Evolutionary conservation across 495 filamentous ascomycete species (phyloP), one percentile per base, ranked within the genome.

Genomic region (Rusavskia elegans): DNA sequence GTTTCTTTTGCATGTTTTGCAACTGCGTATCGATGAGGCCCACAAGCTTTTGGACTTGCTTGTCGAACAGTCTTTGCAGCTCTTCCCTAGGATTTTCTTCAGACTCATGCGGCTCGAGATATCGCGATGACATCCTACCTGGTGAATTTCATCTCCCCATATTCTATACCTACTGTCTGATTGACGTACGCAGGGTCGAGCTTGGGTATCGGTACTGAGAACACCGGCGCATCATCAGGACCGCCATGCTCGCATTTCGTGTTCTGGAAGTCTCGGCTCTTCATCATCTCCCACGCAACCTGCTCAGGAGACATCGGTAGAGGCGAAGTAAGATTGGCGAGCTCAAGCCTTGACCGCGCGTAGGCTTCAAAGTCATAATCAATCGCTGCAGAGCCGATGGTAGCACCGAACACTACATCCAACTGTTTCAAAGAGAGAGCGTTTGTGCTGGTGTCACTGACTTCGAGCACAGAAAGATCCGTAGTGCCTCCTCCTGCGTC

Each of bases 401-500:
- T 55, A 4, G 45, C 53, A 49, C 64, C 64, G 46, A 57, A 51
- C 3, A 72, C 66, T n/a, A 71, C 64, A 52, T 67, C 64, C n/a
- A 71, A 55, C 53, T 68, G 68, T 52, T 65, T 42, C 11, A 71
- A 42, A 25, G 57, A 60, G n/a, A 68, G 54, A n/a, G 59, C 37
- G 8, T 60, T 57, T 29, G 53, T 61, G 4, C 49, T 50, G 13
- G 59, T 60, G 30, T 60, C 49, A 13, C 50, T 53, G 32, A 58
- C 53, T 32, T 45, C 23, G 13, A 62, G 49, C 21, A 55, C 53
- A 23, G 45, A 54, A 27, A 63, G 40, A 54, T 61, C 61, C 21
- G 69, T 72, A 9, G 69, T 71, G 19, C 69, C 69, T 16, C 70
- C 70, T 16, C 70, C 70, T 14, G 65, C 70, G 63, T 73, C 70